Evolutionary conservation across 2,329 filamentous ascomycete genomes (phyloP).

Genomic region (Leptographium procerum): DNA sequence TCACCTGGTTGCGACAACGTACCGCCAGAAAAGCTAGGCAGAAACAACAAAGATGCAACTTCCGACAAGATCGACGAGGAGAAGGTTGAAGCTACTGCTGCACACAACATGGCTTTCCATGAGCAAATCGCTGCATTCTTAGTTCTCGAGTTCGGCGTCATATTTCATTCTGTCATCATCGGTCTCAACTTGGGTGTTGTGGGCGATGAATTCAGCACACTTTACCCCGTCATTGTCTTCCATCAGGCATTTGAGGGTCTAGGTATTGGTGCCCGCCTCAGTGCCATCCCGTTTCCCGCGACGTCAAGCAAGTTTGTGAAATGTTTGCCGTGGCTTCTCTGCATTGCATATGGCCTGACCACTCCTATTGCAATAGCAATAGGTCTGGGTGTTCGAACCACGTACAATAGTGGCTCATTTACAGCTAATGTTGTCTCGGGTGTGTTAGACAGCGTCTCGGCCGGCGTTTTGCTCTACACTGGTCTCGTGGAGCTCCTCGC

Average conservation of each 20-base stretch:
- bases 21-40: conserved; percentile 52
- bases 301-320: conserved; percentile 55
- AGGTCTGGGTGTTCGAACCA: conserved; percentile 64
- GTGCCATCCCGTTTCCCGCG: conserved; percentile 42
- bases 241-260: conserved; percentile 95
- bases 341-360: conserved; percentile 59
- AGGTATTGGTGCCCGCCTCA: conserved; percentile 75
- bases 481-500: conserved; percentile 91
- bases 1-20: conserved; percentile 67
- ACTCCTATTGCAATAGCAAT: conserved; percentile 80
- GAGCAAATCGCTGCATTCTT: conserved; percentile 49
- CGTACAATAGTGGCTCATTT: conserved; percentile 38
- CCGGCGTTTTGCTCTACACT: conserved; percentile 88
- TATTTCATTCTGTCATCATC: conserved; percentile 92
- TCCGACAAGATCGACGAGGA: conserved; percentile 65
- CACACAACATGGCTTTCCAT: conserved; percentile 21
- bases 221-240: conserved; percentile 63
- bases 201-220: conserved; percentile 40
- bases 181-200: conserved; percentile 66
- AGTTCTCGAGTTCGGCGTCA: conserved; percentile 89
- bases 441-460: conserved; percentile 79
- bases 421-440: conserved; percentile 71
- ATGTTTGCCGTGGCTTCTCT: conserved; percentile 69
- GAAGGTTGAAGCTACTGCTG: conserved; percentile 14
- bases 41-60: conserved; percentile 40